Conservation (phyloP, 139 green algal species). For the Chlorella vulgaris region DNA sequence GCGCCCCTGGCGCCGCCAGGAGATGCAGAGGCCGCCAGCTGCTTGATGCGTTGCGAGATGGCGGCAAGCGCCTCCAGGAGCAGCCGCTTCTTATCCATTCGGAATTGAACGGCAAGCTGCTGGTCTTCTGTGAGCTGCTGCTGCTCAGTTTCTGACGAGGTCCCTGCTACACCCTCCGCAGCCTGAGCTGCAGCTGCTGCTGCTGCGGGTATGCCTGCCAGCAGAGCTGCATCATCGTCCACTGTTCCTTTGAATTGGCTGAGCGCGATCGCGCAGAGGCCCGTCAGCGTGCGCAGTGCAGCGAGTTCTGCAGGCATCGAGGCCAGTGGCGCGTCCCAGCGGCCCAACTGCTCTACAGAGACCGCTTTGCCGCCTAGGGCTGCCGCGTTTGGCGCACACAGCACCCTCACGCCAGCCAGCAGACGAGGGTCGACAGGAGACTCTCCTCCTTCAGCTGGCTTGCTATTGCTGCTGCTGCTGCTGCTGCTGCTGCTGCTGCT, state of each 20-base stretch:
- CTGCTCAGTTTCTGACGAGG: neutral
- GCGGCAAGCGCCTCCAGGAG: constrained; percentile 49
- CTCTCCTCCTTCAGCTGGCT: too few species aligned
- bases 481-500: neutral
- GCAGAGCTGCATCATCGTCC: constrained; percentile 56
- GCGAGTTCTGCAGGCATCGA: constrained; percentile 43
- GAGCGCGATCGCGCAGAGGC: constrained; percentile 58
- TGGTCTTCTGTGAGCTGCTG: constrained; percentile 47
- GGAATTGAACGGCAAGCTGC: constrained; percentile 64
- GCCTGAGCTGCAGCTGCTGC: neutral
- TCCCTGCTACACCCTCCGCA: neutral
- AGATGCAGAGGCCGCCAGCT: too few species aligned
- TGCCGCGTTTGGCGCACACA: constrained; percentile 45
- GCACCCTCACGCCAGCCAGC: constrained; percentile 58
- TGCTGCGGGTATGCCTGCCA: constrained; percentile 24
- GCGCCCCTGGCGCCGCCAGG: neutral
- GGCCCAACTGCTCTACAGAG: constrained; percentile 32
- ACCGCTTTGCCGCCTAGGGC: constrained; percentile 50
- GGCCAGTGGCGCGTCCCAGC: constrained; percentile 42
- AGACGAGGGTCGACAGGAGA: constrained; percentile 59
- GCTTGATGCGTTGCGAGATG: constrained; percentile 42
- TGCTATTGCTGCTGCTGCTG: neutral
- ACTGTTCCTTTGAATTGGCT: constrained; percentile 58
- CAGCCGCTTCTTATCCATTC: constrained; percentile 67
- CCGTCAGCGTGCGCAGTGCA: constrained; percentile 58